phyloP scores from a whole-genome alignment of 805 yeast genomes.

The Metschnikowia continentalis region DNA sequence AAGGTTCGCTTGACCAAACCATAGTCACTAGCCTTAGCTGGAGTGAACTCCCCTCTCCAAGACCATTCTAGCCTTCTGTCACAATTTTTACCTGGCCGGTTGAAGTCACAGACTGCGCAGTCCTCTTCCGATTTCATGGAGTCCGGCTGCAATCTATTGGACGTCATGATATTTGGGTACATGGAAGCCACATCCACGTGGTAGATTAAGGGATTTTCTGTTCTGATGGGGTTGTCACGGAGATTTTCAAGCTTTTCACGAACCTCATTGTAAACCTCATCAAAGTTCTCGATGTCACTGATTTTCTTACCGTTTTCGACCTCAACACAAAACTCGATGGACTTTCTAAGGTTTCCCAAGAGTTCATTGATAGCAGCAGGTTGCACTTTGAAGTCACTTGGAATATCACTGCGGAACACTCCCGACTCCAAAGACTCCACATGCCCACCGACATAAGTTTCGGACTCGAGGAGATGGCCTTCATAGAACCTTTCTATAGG shows the following conservation, averaged over 20 bases:
- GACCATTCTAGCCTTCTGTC: slow-evolving; percentile 92
- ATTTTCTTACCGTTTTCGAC: slow-evolving; percentile 72
- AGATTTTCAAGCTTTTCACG: slow-evolving; percentile 52
- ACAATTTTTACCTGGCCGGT: slow-evolving; percentile 90
- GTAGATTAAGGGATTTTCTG: slow-evolving; percentile 81
- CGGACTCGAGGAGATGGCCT: slow-evolving; percentile 90
- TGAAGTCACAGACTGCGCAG: slow-evolving; percentile 96
- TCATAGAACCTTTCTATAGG: slow-evolving; percentile 93
- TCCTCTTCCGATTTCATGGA: slow-evolving; percentile 93
- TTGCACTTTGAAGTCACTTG: slow-evolving; percentile 71
- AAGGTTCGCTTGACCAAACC: slow-evolving; percentile 82
- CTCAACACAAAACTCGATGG: slow-evolving; percentile 76
- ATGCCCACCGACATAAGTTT: slow-evolving; percentile 98
- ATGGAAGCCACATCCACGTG: slow-evolving; percentile 99
- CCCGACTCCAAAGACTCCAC: slow-evolving; percentile 98
- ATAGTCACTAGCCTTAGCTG: slow-evolving; percentile 88
- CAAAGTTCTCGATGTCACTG: slow-evolving; percentile 77
- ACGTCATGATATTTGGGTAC: slow-evolving; percentile 99
- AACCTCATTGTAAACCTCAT: slow-evolving; percentile 65
- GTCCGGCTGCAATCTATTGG: slow-evolving; percentile 95
- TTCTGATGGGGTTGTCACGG: slow-evolving; percentile 56
- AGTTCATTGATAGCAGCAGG: slow-evolving; percentile 80
- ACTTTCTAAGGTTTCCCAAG: slow-evolving; percentile 63
- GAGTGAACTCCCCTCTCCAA: slow-evolving; percentile 96
- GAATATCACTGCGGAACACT: slow-evolving; percentile 87